phyloP scores from a whole-genome alignment of 2,329 filamentous ascomycete species.

The Ophiostoma montium region DNA sequence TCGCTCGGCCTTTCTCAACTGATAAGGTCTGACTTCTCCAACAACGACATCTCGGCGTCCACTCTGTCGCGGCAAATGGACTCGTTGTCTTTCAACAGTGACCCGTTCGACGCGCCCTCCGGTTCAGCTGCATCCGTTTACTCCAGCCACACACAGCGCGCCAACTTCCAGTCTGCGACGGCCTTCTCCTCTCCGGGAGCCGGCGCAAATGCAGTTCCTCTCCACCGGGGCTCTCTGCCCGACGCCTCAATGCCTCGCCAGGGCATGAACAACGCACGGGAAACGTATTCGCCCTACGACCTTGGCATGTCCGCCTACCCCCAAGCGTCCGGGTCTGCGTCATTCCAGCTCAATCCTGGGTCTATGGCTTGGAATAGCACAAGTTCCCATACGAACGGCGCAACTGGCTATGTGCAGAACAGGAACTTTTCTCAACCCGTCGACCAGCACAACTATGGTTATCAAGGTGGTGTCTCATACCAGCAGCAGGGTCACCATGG shows the following conservation, averaged over 20 bases:
- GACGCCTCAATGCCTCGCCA: not conserved
- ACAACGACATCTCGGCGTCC: not conserved
- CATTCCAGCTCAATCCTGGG: conserved; percentile 33
- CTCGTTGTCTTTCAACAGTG: not conserved
- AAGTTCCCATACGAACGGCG: conserved; percentile 7
- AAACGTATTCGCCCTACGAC: not conserved
- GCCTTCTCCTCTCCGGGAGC: conserved; percentile 7
- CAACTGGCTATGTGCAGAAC: too few relatives aligned
- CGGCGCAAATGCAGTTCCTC: not conserved
- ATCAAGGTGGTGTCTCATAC: not conserved
- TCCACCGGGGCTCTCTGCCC: conserved; percentile 5
- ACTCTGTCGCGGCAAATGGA: not conserved
- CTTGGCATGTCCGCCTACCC: not conserved
- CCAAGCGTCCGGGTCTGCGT: conserved; percentile 9
- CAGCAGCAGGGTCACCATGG: not conserved
- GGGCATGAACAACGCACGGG: not conserved
- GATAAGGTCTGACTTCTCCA: not conserved
- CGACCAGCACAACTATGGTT: not conserved
- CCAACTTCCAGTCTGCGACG: conserved; percentile 22
- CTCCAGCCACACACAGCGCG: conserved; percentile 33
- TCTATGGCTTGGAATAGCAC: conserved; percentile 30
- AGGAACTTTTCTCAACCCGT: too few relatives aligned
- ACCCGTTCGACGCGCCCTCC: not conserved
- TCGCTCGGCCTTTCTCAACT: not conserved
- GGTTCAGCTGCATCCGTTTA: conserved; percentile 20